Evolutionary conservation across 2,329 filamentous ascomycete genomes (phyloP), one percentile per base, ranked within the genome.

Genomic region (Penicillium polonicum): DNA sequence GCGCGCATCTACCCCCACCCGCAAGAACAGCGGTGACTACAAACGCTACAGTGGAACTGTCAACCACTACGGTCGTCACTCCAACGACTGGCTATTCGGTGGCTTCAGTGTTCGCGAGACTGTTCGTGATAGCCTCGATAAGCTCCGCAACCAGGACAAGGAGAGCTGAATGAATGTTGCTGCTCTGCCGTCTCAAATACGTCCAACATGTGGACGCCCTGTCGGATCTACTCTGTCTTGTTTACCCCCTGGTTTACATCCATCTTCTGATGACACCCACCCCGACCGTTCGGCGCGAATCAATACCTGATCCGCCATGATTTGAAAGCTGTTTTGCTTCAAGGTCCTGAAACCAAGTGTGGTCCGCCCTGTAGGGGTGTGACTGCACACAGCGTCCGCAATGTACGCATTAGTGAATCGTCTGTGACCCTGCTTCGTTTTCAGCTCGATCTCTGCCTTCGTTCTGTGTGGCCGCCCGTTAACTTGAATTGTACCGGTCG

Each of bases 21-120:
- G 66, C 48, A 68, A 66, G 44, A 68, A 63, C 48, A 70, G 68
- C 51, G 65, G 68, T 13, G 72, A 75, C 48, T 71, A 75, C 51
- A 74, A 71, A 50, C 72, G 75, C 58, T 73, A 74, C 51, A 75
- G 66, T 48, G 72, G 73, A 19, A 78, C 76, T 0, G 65, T 78
- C 42, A 76, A 74, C 49, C 74, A 82, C 56, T 79, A 72, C 53
- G 80, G 80, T 15, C 75, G 80, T 9, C 80, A 82, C 65, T 76
- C 74, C 19, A 81, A 82, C 54, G 77, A 81, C 53, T 82, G 80
- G 80, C 70, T 82, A 5, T 82, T 82, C 57, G 74, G 75, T 21
- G 77, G 78, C 1, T 78, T 81, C 64, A 80, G 77, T 62, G 67
- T 82, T 4, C 73, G 74, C 5, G 76, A 79, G 35, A 77, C 78